phyloP scores from a whole-genome alignment of 306 rosid species.

The Malus orientalis region DNA sequence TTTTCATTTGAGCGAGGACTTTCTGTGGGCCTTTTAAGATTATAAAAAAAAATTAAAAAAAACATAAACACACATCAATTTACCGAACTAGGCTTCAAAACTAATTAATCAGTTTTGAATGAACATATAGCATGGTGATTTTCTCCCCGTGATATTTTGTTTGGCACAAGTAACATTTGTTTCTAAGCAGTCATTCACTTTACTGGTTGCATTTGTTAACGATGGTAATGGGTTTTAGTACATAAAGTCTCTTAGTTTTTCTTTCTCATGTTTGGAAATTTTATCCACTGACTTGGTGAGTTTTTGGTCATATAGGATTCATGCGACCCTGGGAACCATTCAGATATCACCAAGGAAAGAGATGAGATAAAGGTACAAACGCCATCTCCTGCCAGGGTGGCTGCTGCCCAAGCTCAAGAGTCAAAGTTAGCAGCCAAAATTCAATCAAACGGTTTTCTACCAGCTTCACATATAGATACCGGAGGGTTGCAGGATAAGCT shows the following conservation, averaged over 20 bases:
- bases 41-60: background rate
- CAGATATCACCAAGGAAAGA: slow-evolving; percentile 76
- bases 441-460: slow-evolving; percentile 26
- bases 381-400: slow-evolving; percentile 21
- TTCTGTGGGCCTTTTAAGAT: background rate
- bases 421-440: slow-evolving; percentile 28
- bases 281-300: slow-evolving; percentile 8
- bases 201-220: background rate
- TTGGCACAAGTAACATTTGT: background rate
- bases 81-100: background rate
- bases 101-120: background rate
- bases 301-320: slow-evolving; percentile 54
- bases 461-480: slow-evolving; percentile 28
- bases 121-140: background rate
- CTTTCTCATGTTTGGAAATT: slow-evolving; percentile 1
- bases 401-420: slow-evolving; percentile 30
- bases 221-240: background rate
- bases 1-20: background rate
- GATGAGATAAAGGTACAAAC: slow-evolving; percentile 57
- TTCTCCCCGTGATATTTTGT: background rate
- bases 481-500: slow-evolving; percentile 22
- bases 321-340: slow-evolving; percentile 74
- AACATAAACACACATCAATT: background rate
- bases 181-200: background rate
- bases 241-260: background rate